Evolutionary conservation across 306 rosid species (phyloP), one percentile per base, ranked within the genome.

Genomic region (Echinosophora koreensis): DNA sequence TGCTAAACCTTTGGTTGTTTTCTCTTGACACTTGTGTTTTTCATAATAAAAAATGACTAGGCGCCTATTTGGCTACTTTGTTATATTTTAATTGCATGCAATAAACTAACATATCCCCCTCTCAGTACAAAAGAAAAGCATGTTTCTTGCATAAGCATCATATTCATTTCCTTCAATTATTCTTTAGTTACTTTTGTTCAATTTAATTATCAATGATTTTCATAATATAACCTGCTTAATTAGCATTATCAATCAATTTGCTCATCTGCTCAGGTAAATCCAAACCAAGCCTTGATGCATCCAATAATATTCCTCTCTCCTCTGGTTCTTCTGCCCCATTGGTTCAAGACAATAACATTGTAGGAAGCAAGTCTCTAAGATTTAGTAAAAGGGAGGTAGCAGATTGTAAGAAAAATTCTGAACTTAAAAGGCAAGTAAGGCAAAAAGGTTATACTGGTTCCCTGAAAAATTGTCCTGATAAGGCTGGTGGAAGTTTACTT

Each of bases 221-320:
- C 63, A 38, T 68, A 16, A 32, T 22, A 15, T 71, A 70, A 68
- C 22, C 51, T 78, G 63, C n/a, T 72, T 42, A 2, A 42, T 66
- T 78, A 55, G 74, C 61, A 56, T 55, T 56, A 55, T 52, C 13
- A 50, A 22, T 37, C 66, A 47, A 66, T 80, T 77, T 56, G 71
- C 4, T 5, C 63, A 17, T 77, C 35, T 69, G 4, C 67, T 79
- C 82, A 88, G 96, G 89, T 78, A 81, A 85, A 83, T 81, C 82
- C 49, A 90, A 85, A 81, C 69, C 73, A 64, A 84, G 77, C 41
- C 50, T 44, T 52, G 73, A 55, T 37, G 78, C 82, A 66, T 72
- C 85, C 54, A 80, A 52, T 66, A 73, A 55, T 44, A 74, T 71
- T 78, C 83, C 84, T 74, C 64, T 63, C 62, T 72, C 85, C 74